These are phyloP conservation scores for Saccharomyces cerevisiae DNA, from an alignment of 805 yeast species.

Conservation along the genomic window DNA sequence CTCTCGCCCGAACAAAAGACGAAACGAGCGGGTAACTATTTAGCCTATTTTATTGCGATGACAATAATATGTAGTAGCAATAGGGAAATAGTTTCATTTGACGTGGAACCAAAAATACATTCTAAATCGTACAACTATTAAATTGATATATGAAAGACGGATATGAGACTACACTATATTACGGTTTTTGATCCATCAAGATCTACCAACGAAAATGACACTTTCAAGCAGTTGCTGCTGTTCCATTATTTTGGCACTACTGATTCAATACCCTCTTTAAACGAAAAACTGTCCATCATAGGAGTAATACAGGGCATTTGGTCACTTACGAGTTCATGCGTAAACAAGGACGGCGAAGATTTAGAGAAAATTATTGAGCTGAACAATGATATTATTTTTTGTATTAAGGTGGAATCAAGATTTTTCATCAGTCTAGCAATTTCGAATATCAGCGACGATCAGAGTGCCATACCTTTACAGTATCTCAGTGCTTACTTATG, in stretches of 20 bases:
- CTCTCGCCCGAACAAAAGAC: not conserved
- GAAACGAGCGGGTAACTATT: not conserved
- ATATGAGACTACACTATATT: constrained; percentile 22
- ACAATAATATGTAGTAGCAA: not conserved
- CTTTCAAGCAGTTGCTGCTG: constrained; percentile 30
- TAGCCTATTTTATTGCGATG: not conserved
- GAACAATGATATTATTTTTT: constrained; percentile 24
- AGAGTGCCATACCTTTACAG: constrained; percentile 20
- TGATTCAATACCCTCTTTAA: constrained; percentile 14
- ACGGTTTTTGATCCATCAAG: constrained; percentile 35
- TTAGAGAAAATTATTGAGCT: constrained; percentile 24
- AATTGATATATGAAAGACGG: not conserved
- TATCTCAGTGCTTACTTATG: constrained; percentile 21
- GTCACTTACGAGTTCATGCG: constrained; percentile 16
- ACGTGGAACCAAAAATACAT: not conserved
- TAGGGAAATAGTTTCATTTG: not conserved
- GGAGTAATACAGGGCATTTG: constrained; percentile 39
- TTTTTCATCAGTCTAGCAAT: constrained; percentile 24
- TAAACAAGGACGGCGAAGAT: constrained; percentile 7
- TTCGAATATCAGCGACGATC: constrained; percentile 8
- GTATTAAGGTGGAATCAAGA: constrained; percentile 23
- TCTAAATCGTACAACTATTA: not conserved
- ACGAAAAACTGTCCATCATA: constrained; percentile 32
- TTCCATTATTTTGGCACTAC: constrained; percentile 25
- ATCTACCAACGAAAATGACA: constrained; percentile 26